Evolutionary conservation across 371 early-diverging fungal genomes (phyloP), one percentile per base, ranked within the genome.

Genomic region (Mucor piriformis): DNA sequence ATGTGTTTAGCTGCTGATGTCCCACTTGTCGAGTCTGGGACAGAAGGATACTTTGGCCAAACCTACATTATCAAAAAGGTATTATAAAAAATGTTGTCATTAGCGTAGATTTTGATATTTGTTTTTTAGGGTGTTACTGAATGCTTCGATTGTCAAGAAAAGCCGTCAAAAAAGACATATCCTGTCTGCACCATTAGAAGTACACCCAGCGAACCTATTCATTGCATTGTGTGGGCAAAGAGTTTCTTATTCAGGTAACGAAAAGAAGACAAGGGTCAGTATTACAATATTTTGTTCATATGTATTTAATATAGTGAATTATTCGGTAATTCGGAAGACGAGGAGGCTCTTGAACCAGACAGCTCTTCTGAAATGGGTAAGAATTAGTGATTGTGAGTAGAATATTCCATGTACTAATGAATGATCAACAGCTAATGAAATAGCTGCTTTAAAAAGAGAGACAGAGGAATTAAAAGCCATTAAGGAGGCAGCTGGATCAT

Each of bases 191-290:
- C 99, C 3, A 98, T 99, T 63, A 87, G 99, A 47, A 90, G 92
- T 37, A 98, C 96, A 3, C 99, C 99, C 0, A 91, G 87, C 43
- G 87, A 87, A 24, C 98, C 99, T 11, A 94, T 98, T 38, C 99
- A 99, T 75, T 99, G 99, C 63, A 94, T 99, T 53, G 97, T 97
- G 21, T 99, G 99, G 99, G 95, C 98, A 51, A 99, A 99, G 75
- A 91, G 88, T 60, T 97, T 91, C 70, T 77, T 98, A 44, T 93
- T 91, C 67, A 79, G 67, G 87, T 86, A 65, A 66, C 29, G n/a
- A 38, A 38, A 6, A 10, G 8, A 21, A 40, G 23, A 24, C 24
- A 15, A 44, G 2, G 44, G 6, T 6, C 6, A 11, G 37, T n/a
- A 24, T n/a, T 15, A 42, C 15, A 50, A 7, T 50, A 34, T 24